These are phyloP conservation scores for Podaxis rugospora DNA, from an alignment of 768 basidiomycete species.

Conservation along the genomic window DNA sequence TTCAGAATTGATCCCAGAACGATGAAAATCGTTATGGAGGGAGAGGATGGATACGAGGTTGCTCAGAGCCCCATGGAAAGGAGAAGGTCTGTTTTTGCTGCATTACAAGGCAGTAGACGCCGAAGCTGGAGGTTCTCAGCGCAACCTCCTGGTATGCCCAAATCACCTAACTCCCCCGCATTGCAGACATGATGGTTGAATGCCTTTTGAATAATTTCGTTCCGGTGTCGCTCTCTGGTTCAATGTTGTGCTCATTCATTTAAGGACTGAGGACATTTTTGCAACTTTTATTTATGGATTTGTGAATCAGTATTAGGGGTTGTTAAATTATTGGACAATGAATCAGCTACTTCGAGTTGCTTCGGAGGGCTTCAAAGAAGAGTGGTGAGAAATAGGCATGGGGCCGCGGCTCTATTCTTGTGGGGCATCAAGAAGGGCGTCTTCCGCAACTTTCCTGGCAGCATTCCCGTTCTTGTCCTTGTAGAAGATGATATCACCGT, in stretches of 20 bases:
- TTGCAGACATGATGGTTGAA: not conserved
- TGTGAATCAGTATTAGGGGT: too few species aligned
- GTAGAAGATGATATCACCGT: conserved; percentile 51
- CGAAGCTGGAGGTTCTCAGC: not conserved
- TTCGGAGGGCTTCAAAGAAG: not conserved
- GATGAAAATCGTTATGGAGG: conserved; percentile 52
- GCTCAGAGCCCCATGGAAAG: conserved; percentile 26
- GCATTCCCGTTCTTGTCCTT: conserved; percentile 43
- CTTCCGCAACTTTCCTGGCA: conserved; percentile 24
- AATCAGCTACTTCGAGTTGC: not conserved
- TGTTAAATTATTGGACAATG: not conserved
- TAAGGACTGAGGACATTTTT: not conserved
- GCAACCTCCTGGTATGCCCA: not conserved
- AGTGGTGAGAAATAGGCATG: not conserved
- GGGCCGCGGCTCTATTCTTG: not conserved
- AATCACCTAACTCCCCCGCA: not conserved
- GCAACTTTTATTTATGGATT: too few species aligned
- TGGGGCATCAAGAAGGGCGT: conserved; percentile 1
- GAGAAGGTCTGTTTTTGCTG: conserved; percentile 27
- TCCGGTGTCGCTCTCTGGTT: too few species aligned
- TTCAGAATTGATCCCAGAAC: conserved; percentile 47
- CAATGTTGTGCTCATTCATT: not conserved
- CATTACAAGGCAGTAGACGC: conserved; percentile 19
- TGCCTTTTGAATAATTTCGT: too few species aligned
- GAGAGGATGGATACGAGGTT: conserved; percentile 42